Evolutionary conservation across 208 protist species (phyloP).

Genomic region (Wallacemonas collosoma): DNA sequence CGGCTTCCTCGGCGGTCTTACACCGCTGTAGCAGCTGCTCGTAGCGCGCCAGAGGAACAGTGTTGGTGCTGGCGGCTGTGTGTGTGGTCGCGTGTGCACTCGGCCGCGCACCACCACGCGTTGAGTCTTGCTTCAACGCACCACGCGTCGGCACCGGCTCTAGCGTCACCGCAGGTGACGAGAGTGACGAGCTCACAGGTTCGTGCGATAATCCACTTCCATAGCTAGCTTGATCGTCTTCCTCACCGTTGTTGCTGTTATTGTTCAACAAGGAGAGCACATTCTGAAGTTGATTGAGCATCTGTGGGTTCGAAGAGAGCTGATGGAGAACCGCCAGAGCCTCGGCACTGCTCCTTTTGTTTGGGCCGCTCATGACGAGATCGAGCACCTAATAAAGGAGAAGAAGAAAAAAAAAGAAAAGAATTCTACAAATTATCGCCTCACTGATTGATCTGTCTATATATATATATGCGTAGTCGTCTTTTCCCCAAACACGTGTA

Average conservation of each 20-base stretch:
- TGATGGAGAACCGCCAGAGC: conserved; percentile 65
- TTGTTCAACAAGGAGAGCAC: conserved; percentile 46
- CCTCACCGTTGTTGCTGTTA: background rate
- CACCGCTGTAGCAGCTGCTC: conserved; percentile 22
- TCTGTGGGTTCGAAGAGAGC: conserved; percentile 62
- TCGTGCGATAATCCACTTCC: conserved; percentile 10
- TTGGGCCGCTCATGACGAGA: background rate
- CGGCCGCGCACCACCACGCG: background rate
- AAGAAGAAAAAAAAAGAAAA: background rate
- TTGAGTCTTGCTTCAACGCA: background rate
- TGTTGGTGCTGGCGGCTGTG: background rate
- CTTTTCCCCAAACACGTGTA: too few relatives aligned
- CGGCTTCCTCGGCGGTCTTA: conserved; percentile 4
- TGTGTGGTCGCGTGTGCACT: background rate
- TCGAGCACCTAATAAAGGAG: background rate
- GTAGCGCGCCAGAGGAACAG: conserved; percentile 26
- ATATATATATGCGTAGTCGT: background rate
- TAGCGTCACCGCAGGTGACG: conserved; percentile 18
- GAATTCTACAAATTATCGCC: too few relatives aligned
- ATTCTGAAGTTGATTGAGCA: conserved; percentile 63
- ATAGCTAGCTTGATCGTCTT: background rate
- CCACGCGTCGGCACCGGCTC: conserved; percentile 7
- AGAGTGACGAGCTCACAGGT: conserved; percentile 13
- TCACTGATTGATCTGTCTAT: background rate
- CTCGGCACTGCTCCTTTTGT: conserved; percentile 11